Evolutionary conservation across 2,329 filamentous ascomycete genomes (phyloP).

Genomic region (Orbilia javanica): DNA sequence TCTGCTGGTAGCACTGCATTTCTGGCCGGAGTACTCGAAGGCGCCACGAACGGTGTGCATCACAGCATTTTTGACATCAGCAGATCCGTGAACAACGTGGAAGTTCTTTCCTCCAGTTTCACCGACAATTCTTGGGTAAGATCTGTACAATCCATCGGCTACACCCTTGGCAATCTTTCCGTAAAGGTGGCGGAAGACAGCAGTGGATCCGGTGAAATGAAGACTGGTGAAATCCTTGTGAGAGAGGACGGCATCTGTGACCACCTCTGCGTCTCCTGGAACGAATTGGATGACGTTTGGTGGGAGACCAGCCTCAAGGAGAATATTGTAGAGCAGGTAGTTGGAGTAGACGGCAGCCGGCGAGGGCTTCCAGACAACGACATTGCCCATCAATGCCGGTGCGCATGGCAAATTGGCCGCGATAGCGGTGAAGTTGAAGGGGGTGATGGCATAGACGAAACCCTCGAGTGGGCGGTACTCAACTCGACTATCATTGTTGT

Average conservation of each 20-base stretch:
- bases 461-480: conserved; percentile 92
- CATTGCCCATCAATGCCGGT: conserved; percentile 90
- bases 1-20: conserved; percentile 87
- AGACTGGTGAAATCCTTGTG: conserved; percentile 89
- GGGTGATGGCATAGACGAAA: conserved; percentile 93
- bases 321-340: conserved; percentile 89
- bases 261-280: conserved; percentile 85
- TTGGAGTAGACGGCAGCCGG: conserved; percentile 89
- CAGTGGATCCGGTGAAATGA: conserved; percentile 93
- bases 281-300: conserved; percentile 93
- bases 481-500: conserved; percentile 71
- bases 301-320: conserved; percentile 90
- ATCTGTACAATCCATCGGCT: conserved; percentile 82
- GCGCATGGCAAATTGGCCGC: conserved; percentile 86
- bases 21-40: conserved; percentile 92
- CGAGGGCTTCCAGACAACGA: conserved; percentile 97
- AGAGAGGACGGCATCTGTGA: conserved; percentile 81
- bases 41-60: conserved; percentile 86
- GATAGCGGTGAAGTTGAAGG: conserved; percentile 98
- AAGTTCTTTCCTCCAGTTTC: conserved; percentile 97
- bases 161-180: conserved; percentile 86
- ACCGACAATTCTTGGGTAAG: conserved; percentile 89
- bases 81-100: conserved; percentile 82
- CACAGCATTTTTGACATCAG: conserved; percentile 82
- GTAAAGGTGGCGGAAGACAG: conserved; percentile 89